Base-by-base conservation (phyloP, 2,329 filamentous ascomycete genomes). In the Pezicula radicicola region DNA sequence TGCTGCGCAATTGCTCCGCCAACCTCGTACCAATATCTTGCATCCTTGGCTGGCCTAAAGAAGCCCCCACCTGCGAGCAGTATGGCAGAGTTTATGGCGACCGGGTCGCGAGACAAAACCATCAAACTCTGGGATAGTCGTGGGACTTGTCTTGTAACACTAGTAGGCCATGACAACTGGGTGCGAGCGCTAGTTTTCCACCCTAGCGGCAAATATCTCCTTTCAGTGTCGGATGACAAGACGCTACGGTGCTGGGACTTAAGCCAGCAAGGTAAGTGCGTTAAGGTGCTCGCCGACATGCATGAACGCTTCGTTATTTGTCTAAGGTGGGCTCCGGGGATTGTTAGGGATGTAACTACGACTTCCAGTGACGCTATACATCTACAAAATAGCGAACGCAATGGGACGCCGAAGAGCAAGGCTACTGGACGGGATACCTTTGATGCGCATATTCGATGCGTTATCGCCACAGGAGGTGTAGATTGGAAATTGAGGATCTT, bases 121-220 rank as follows among this genome's bases (percentile, higher is more conserved):
- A 94, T 97, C 65, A 85, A 86, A 62, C 72, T 97, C 2, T 96
- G 91, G 90, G 89, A 95, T 65, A 80, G 85, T 6, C 81, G 89
- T 46, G 91, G 91, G 28, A 89, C 85, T 12, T 83, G 89, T 58
- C 83, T 96, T 66, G 92, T 89, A 68, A 93, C 87, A 0, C 75
- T 97, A 2, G 74, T 83, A 1, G 91, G 91, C 3, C 91, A 96
- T 67, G 91, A 96, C 68, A 96, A 96, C 67, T 97, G 91, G 92
- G 83, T 97, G 10, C 84, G 89, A 16, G 87, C 80, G 1, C 71
- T 96, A 5, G 83, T 89, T 10, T 96, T 96, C 68, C 92, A 96
- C 62, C 91, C 91, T 0, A 88, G 89, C 12, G 91, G 91, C 47
- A 93, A 92, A 70, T 96, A 92, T 63, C 78, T 96, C 2, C 73